A percentile compares a stretch with the other conserved stretches of the same genome.
phyloP scores from a whole-genome alignment of 2,329 filamentous ascomycete species.

The Catunica adiposa region DNA sequence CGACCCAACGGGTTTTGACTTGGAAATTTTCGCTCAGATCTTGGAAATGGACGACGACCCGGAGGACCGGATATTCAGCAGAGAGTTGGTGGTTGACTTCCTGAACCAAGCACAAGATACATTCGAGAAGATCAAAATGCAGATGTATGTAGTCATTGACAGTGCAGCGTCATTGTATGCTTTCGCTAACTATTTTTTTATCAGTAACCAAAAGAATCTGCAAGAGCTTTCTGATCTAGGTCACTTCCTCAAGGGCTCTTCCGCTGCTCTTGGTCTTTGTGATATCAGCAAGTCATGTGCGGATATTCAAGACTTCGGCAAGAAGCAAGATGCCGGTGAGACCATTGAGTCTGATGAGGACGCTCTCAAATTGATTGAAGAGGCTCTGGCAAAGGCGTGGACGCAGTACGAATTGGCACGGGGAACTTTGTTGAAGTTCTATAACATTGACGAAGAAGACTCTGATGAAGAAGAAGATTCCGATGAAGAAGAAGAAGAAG shows the following conservation, averaged over 20 bases:
- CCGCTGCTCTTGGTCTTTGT: constrained; percentile 75
- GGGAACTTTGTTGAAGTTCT: constrained; percentile 54
- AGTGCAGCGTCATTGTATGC: not conserved
- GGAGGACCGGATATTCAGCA: constrained; percentile 72
- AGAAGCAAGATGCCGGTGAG: constrained; percentile 63
- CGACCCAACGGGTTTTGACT: constrained; percentile 43
- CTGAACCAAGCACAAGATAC: constrained; percentile 81
- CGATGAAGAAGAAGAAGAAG: constrained; percentile 8
- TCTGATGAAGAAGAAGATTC: constrained; percentile 9
- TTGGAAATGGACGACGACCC: constrained; percentile 95
- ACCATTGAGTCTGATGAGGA: constrained; percentile 47
- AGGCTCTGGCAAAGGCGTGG: constrained; percentile 56
- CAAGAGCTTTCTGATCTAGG: constrained; percentile 64
- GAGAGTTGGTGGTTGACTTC: constrained; percentile 76
- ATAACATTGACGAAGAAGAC: constrained; percentile 16
- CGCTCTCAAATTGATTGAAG: constrained; percentile 53
- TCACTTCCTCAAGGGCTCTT: constrained; percentile 95
- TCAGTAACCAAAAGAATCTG: constrained; percentile 52
- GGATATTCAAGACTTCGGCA: constrained; percentile 88
- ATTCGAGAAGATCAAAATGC: constrained; percentile 66
- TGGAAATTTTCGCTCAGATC: constrained; percentile 76
- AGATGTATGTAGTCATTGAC: constrained; percentile 47
- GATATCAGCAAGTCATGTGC: constrained; percentile 90
- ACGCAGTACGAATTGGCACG: constrained; percentile 61
- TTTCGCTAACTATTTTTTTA: not conserved